phyloP scores from a whole-genome alignment of 306 rosid species.

The Castanea mollissima region DNA sequence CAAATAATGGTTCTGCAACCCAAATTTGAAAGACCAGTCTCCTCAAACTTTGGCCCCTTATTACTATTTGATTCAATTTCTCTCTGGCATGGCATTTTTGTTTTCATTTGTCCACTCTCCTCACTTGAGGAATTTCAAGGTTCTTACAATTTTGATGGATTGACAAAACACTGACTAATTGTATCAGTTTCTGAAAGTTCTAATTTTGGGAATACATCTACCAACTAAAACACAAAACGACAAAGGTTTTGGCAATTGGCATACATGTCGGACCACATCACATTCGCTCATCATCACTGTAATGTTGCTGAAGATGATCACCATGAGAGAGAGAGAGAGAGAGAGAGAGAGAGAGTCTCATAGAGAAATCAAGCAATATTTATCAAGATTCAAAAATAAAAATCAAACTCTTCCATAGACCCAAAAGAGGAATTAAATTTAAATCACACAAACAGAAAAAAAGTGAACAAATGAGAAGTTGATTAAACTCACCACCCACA shows the following conservation, averaged over 20 bases:
- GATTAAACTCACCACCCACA: constrained; percentile 62
- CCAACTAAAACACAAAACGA: not conserved
- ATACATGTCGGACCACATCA: not conserved
- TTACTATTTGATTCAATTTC: not conserved
- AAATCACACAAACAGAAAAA: not conserved
- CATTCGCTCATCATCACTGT: not conserved
- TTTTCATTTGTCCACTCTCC: not conserved
- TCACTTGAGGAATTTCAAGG: not conserved
- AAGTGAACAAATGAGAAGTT: not conserved
- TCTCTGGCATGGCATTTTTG: not conserved
- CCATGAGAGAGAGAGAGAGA: not conserved
- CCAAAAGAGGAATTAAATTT: not conserved
- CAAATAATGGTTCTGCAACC: not conserved
- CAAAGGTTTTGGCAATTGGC: not conserved
- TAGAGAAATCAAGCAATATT: not conserved
- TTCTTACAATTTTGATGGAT: not conserved
- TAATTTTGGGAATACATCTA: not conserved
- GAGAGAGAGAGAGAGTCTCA: not conserved
- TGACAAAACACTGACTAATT: not conserved
- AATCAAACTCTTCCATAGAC: not conserved
- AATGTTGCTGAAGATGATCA: not conserved
- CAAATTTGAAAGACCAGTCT: not conserved
- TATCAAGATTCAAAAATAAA: not conserved
- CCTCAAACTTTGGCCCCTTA: not conserved
- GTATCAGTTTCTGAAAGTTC: not conserved